phyloP scores from a whole-genome alignment of 129 eudicot genomes.

The Tagetes erecta region DNA sequence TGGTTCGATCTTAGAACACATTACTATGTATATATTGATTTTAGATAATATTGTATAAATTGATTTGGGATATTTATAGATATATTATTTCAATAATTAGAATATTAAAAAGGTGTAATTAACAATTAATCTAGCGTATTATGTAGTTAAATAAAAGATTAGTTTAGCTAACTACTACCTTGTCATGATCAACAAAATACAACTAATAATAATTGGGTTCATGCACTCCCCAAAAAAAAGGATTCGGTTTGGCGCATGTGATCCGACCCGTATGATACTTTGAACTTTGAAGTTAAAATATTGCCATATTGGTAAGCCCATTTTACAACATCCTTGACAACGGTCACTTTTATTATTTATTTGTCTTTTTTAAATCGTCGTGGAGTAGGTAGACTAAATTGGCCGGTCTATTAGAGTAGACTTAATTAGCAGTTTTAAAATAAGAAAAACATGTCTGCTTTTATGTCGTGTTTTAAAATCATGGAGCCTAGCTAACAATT shows the following conservation, averaged over 20 bases:
- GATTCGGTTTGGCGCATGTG: constrained; percentile 28
- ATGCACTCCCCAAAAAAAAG: constrained; percentile 3
- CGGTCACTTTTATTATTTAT: neutral
- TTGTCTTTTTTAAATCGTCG: neutral
- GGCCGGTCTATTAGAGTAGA: constrained; percentile 7
- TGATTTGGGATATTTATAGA: neutral
- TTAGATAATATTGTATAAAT: neutral
- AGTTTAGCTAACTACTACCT: constrained; percentile 30
- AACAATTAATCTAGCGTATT: neutral
- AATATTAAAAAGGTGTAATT: neutral
- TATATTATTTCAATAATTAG: neutral
- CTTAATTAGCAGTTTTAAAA: constrained; percentile 22
- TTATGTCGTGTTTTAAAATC: constrained; percentile 14
- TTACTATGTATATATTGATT: neutral
- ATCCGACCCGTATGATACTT: constrained; percentile 26
- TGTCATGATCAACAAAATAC: constrained; percentile 31
- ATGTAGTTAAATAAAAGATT: constrained; percentile 6
- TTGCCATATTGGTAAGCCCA: neutral
- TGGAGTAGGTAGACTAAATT: constrained; percentile 38
- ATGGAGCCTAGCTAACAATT: constrained; percentile 15
- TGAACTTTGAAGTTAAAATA: neutral
- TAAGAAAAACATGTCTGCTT: constrained; percentile 22
- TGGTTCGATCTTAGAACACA: too few relatives aligned
- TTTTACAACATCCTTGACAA: constrained; percentile 30
- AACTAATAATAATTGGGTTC: constrained; percentile 4